Evolutionary conservation across 2,329 filamentous ascomycete genomes (phyloP).

Genomic region (Xylariaceae sp.): DNA sequence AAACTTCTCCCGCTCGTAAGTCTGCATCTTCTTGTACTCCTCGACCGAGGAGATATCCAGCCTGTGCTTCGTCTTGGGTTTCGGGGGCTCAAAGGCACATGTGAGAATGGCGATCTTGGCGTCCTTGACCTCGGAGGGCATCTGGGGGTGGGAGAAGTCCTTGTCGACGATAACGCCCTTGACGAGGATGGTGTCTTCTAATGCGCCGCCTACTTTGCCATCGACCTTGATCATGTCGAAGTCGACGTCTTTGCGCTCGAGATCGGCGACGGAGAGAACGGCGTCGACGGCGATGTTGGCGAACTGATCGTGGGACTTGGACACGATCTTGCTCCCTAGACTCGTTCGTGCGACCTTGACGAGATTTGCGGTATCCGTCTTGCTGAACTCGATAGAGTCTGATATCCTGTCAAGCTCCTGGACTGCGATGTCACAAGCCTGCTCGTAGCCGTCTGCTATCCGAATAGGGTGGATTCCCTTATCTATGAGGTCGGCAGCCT

Average conservation of each 20-base stretch:
- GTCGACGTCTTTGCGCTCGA: constrained; percentile 95
- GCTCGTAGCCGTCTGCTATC: constrained; percentile 96
- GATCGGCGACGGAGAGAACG: constrained; percentile 90
- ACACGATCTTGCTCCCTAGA: constrained; percentile 97
- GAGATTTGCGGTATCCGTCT: constrained; percentile 76
- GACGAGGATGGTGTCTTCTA: constrained; percentile 91
- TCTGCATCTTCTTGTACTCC: constrained; percentile 97
- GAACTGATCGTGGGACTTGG: constrained; percentile 97
- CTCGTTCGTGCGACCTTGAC: constrained; percentile 94
- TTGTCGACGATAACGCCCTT: constrained; percentile 99
- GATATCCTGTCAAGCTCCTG: constrained; percentile 89
- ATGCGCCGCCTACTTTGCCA: constrained; percentile 89
- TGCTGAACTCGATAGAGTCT: constrained; percentile 82
- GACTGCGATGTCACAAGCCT: constrained; percentile 94
- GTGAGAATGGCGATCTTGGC: constrained; percentile 97
- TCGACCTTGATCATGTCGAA: constrained; percentile 99
- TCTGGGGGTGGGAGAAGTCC: constrained; percentile 98
- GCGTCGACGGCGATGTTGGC: constrained; percentile 96
- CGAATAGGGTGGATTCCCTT: constrained; percentile 99
- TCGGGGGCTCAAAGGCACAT: constrained; percentile 96
- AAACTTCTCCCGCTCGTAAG: constrained; percentile 94
- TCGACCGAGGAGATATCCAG: constrained; percentile 95
- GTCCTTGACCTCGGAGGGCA: constrained; percentile 91
- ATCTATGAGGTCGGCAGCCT: constrained; percentile 96
- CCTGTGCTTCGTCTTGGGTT: constrained; percentile 99